phyloP scores from a whole-genome alignment of 2,329 filamentous ascomycete species.

The Paracorniculantispora psalliotae region DNA sequence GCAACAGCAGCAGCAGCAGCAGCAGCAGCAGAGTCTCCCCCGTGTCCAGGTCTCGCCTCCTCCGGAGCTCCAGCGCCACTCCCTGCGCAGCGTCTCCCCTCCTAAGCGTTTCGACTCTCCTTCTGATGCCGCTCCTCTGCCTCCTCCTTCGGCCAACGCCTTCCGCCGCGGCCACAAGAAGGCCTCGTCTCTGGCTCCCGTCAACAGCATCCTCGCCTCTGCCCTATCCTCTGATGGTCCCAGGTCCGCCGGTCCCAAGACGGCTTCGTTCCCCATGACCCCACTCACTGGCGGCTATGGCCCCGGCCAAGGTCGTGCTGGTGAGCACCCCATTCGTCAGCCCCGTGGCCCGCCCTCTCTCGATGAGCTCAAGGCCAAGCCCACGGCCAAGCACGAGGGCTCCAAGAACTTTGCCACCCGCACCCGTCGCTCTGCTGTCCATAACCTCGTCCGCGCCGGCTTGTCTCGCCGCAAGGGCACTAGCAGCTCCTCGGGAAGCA shows the following conservation, averaged over 20 bases:
- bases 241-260: conserved; percentile 67
- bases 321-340: conserved; percentile 90
- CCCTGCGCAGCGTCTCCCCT: conserved; percentile 59
- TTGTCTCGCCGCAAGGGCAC: conserved; percentile 78
- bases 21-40: conserved; percentile 47
- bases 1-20: conserved; percentile 28
- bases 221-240: conserved; percentile 36
- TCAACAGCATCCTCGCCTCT: conserved; percentile 45
- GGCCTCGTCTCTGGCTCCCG: conserved; percentile 66
- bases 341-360: conserved; percentile 86
- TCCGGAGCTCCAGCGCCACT: conserved; percentile 49
- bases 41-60: conserved; percentile 81
- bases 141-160: conserved; percentile 82
- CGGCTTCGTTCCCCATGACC: conserved; percentile 72
- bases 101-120: conserved; percentile 66
- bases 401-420: conserved; percentile 97
- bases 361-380: conserved; percentile 84
- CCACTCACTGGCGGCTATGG: conserved; percentile 83
- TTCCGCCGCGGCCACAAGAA: conserved; percentile 96
- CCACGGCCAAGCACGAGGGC: conserved; percentile 87
- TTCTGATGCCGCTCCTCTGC: conserved; percentile 64
- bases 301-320: conserved; percentile 85
- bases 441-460: conserved; percentile 86
- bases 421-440: conserved; percentile 84
- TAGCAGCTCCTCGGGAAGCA: conserved; percentile 66